Evolutionary conservation across 306 rosid genomes (phyloP).

Genomic region (barrel medic (Medicago truncatula)): MtrunA17r5.0-ANR NC_053042.1:17962001-17962500

Average conservation of each 20-base stretch:
- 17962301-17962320: slow-evolving; percentile 12
- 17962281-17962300: not conserved
- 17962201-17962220: no score
- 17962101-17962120: not conserved
- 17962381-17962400: not conserved
- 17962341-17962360: slow-evolving; percentile 10
- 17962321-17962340: not conserved
- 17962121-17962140: not conserved
- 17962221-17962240: slow-evolving; percentile 9
- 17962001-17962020: no score
- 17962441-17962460: no score
- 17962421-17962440: no score
- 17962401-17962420: not conserved
- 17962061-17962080: not conserved
- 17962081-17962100: not conserved
- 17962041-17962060: no score
- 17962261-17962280: not conserved
- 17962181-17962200: not conserved
- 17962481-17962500: no score
- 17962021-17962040: no score
- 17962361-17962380: slow-evolving; percentile 12
- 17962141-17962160: not conserved
- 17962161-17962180: not conserved
- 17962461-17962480: no score
- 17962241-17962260: slow-evolving; percentile 19